Base-by-base conservation (phyloP, 1,139 yeast species). In the Suhomyces coccinellae region DNA sequence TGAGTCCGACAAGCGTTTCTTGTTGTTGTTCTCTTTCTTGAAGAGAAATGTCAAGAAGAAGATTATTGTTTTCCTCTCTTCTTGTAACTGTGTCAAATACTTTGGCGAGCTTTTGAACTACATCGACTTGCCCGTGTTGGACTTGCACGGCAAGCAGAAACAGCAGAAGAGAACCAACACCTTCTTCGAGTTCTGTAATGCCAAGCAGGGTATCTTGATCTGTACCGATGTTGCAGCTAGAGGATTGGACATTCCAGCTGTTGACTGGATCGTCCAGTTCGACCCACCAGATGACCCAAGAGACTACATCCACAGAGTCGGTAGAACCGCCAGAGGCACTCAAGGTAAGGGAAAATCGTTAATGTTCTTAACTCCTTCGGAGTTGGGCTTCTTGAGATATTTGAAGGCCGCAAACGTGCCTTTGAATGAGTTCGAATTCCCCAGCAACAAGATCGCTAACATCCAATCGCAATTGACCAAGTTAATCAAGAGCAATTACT, bases 151-250 rank as follows among this genome's bases (percentile, higher is more conserved):
- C 36, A 93, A 93, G 67, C 99, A 93, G 71, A 95, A 93, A 69
- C 99, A 93, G 72, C 97, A 91, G 67, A 91, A 91, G 74, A 82
- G 99, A 67, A 93, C 99, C 44, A 91, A 93, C 68, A 93, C 99
- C 3, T 93, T 93, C 66, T 91, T 93, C 63, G 99, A 95, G 70
- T 93, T 93, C 70, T 89, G 97, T 74, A 93, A 93, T 58, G 98
- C 99, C 48, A 89, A 86, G 58, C 90, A 85, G 42, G 66, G 66
- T 16, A 61, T 59, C 38, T 55, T 62, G 58, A 55, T 62, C 45
- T 62, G 66, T 52, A 62, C 66, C 12, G 66, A 62, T 47, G 66
- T 62, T 26, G 66, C 66, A 7, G 66, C 66, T 41, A 55, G 66
- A 52, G 66, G 66, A 4, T 59, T 62, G 52, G 66, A 62, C 43